Base-by-base conservation (phyloP, 2,329 filamentous ascomycete species). In the Trichoderma asperellum region DNA sequence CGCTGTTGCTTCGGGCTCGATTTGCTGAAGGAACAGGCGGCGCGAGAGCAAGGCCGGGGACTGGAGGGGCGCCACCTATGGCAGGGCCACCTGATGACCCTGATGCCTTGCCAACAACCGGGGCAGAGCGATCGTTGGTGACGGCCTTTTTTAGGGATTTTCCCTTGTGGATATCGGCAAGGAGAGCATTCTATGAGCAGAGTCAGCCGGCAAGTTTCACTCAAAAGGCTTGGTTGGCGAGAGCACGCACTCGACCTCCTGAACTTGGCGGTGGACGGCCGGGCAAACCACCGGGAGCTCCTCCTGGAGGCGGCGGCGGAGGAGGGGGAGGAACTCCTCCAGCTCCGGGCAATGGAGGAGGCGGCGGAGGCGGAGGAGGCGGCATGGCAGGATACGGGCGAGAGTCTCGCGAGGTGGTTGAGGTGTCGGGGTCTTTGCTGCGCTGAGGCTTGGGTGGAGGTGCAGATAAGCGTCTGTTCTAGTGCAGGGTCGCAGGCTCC, bases 81-180 rank as follows among this genome's bases (percentile, higher is more conserved):
- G 90, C 86, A 66, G 86, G 89, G 37, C 85, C 40, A 8, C 40
- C 86, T 14, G 87, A 86, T 37, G 79, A 76, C 14, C 76, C 76
- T 16, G 77, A 72, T 8, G 72, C 68, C 18, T 75, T 78, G 69
- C 6, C 73, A 68, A 97, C 79, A 62, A 87, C 75, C 0, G 95
- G 95, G 8, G 93, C 93, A 27, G 94, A 97, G 79, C 95, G 90
- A 80, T 98, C 95, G 81, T 98, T 97, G 74, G 94, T 92, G 68
- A 93, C 90, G 37, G 93, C 86, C 80, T 97, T 97, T 81, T 92
- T 97, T 70, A 98, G 85, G 71, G 84, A 83, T 73, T 83, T 86
- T 73, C 95, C 96, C 80, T 96, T 97, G 73, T 85, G 83, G 74
- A 99, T 99, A 80, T 98, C 95, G 76, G 89, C 87, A 56, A 98